Percentiles rank a stretch among this genome's conserved stretches.
Evolutionary conservation across 345 rosid genomes (phyloP).

Genomic region (Linum trigynum): DNA sequence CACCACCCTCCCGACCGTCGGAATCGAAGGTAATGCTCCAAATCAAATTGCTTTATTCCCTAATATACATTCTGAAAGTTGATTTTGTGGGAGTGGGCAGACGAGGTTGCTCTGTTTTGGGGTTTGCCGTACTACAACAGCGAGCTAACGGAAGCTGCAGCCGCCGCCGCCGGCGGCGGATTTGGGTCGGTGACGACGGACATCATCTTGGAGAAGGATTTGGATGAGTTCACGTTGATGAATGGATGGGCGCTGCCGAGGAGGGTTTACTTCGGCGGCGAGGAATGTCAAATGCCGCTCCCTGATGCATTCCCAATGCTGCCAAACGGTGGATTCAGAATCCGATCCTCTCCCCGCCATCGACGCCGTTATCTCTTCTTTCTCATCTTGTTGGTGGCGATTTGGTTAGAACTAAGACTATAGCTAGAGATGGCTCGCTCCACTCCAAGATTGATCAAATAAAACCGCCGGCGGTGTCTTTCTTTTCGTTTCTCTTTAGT

Average conservation of each 20-base stretch:
- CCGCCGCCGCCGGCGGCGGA: not conserved
- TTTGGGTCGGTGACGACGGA: constrained; percentile 39
- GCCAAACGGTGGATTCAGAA: constrained; percentile 29
- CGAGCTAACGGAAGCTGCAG: constrained; percentile 26
- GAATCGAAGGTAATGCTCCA: constrained; percentile 28
- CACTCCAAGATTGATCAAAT: no score
- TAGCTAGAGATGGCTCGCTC: no score
- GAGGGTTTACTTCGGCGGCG: constrained; percentile 44
- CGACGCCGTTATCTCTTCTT: constrained; percentile 1
- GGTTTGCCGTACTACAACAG: constrained; percentile 33
- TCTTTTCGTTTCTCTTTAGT: no score
- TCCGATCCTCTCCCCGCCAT: constrained; percentile 6
- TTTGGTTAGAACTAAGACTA: not conserved
- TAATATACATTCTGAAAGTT: not conserved
- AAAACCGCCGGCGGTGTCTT: no score
- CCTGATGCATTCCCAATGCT: constrained; percentile 43
- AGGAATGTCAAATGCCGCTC: constrained; percentile 43
- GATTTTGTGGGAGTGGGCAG: constrained; percentile 21
- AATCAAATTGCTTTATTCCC: not conserved
- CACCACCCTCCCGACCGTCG: constrained; percentile 32
- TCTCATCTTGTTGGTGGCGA: not conserved
- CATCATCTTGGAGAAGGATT: constrained; percentile 35
- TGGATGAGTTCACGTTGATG: constrained; percentile 30
- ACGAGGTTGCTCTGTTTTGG: constrained; percentile 48
- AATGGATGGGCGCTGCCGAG: constrained; percentile 61